Evolutionary conservation across 176 grass and related monocot species (phyloP), one percentile per base, ranked within the genome.

Genomic region (Cymbopogon citratus): DNA sequence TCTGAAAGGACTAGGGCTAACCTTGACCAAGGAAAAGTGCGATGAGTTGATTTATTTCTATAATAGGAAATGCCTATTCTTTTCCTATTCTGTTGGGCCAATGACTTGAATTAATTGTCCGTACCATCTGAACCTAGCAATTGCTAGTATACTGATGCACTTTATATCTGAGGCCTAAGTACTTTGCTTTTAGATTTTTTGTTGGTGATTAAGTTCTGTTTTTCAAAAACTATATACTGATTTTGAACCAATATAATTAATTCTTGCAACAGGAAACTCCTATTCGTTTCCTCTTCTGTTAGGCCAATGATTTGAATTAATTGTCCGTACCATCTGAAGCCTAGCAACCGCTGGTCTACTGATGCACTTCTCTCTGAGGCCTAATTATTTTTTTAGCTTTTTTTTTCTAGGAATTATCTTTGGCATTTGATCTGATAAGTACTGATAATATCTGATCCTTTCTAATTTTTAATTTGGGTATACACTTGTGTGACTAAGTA

Each of bases 311-410:
- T 28, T 80, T 73, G 76, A 79, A 79, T 29, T 65, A 52, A 41
- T 80, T 80, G 75, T 80, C 75, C 67, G 41, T 85, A 85, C 76
- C 76, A 80, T 79, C 57, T 85, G 68, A 85, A n/a, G 68, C 16
- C 57, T 31, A 40, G 29, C 54, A n/a, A 28, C 36, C 38, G 56
- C 67, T 79, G 41, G 75, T 72, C 39, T 39, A 61, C n/a, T 80
- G 73, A 69, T 84, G 62, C 15, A 69, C 16, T 44, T 75, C 31
- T 23, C 0, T 73, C 29, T 66, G 68, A 80, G 43, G 59, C 56
- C 43, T 64, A 12, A 77, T 7, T 16, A 5, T 4, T 70, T 8
- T 49, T 15, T 33, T 33, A 12, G 5, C 45, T 21, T 74, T 35
- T 34, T 44, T 0, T 69, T 44, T 52, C 21, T 26, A 28, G 6